Base-by-base conservation (phyloP, 2,329 filamentous ascomycete genomes). In the Microdochium nivale region DNA sequence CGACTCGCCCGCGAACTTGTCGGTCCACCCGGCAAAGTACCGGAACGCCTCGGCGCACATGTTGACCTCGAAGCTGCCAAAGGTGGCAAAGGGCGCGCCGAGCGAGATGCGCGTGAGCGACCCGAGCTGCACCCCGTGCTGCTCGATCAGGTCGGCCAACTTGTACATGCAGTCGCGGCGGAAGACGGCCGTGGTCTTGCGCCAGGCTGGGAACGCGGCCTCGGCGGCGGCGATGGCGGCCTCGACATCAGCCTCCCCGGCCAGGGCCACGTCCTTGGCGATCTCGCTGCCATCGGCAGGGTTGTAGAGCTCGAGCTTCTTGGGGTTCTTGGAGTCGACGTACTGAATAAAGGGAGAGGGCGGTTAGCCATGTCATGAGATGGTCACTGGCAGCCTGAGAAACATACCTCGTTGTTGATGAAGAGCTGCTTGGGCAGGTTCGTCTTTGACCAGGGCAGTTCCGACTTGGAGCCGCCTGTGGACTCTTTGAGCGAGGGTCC, bases 211-310 rank as follows among this genome's bases (percentile, higher is more conserved):
- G 53, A 76, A 77, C 0, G 76, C 77, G 3, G 68, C 69, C 47
- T 76, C 69, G 1, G 76, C 76, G 3, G 73, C 72, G 10, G 65
- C 68, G 3, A 79, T 74, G 2, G 76, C 76, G 4, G 62, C 60
- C 49, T 79, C 70, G 27, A 76, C 72, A 58, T 76, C 73, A 13
- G 69, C 61, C 49, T 70, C 65, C n/a, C 69, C 71, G n/a, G 71
- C 71, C 3, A 74, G 56, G 9, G 65, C 62, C 14, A 80, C 70
- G 44, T 77, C 70, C 53, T 76, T 66, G n/a, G 74, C 69, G 1
- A 81, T 68, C 10, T 78, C 59, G 2, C 70, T 70, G 50, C 70
- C 71, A 58, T 79, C 71, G 49, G 69, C 72, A 10, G 78, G 77
- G 55, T 74, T 78, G 63, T 68, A 62, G 3, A 78, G 61, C n/a